Percentiles rank a stretch among this genome's conserved stretches.
phyloP scores from a whole-genome alignment of 2,329 filamentous ascomycete species.

The Monosporascus sp. region DNA sequence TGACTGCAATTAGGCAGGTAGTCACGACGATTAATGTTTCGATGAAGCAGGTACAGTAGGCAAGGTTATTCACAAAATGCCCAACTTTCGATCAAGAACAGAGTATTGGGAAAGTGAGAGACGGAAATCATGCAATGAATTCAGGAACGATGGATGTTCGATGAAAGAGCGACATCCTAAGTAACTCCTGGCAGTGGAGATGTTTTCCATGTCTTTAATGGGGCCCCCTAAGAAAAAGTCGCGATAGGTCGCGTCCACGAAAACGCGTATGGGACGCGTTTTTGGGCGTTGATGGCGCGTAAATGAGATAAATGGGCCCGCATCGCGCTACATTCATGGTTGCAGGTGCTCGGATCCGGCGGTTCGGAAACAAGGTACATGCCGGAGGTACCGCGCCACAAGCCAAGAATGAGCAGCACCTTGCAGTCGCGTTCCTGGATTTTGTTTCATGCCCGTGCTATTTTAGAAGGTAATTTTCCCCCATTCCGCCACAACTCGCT shows the following conservation, averaged over 20 bases:
- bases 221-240: not conserved
- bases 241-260: not conserved
- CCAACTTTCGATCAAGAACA: no score
- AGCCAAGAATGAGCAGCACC: no score
- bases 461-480: no score
- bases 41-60: not conserved
- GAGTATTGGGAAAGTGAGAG: no score
- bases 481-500: not conserved
- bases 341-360: no score
- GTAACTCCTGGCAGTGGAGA: not conserved
- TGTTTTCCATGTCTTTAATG: not conserved
- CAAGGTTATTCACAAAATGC: not conserved
- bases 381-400: no score
- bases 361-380: no score
- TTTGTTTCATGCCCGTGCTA: no score
- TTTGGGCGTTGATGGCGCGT: not conserved
- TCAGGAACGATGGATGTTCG: no score
- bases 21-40: not conserved
- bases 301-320: not conserved
- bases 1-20: conserved; percentile 6
- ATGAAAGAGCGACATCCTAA: not conserved
- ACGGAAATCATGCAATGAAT: no score
- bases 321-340: no score
- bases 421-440: no score
- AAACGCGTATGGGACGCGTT: not conserved